Conservation (phyloP, 495 filamentous ascomycete genomes). For the Amniculicola lignicola region DNA sequence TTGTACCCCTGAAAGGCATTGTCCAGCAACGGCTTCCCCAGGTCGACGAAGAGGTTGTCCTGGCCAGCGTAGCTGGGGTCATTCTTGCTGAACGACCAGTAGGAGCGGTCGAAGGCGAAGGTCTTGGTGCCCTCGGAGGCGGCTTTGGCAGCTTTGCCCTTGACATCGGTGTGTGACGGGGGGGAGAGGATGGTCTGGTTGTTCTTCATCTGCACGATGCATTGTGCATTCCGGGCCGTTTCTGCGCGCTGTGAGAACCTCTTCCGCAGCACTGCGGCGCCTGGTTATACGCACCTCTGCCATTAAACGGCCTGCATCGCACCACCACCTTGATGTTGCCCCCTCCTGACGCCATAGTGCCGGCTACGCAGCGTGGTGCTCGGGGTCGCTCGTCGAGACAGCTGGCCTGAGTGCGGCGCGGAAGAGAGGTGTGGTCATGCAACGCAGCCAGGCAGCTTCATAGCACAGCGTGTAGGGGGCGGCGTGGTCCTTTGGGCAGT, state of each 20-base stretch:
- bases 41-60: constrained; percentile 78
- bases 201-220: constrained; percentile 95
- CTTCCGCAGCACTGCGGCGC: not conserved
- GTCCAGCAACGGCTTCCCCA: constrained; percentile 88
- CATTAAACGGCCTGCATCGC: constrained; percentile 86
- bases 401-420: constrained; percentile 25
- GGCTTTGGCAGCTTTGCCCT: constrained; percentile 57
- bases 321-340: constrained; percentile 99
- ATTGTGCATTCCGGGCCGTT: constrained; percentile 87
- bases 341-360: constrained; percentile 73
- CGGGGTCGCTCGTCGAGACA: not conserved
- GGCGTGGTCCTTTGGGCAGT: not conserved
- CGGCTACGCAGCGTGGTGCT: not conserved
- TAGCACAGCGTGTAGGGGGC: constrained; percentile 18
- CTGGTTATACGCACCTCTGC: constrained; percentile 56
- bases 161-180: constrained; percentile 58
- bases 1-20: constrained; percentile 99
- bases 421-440: constrained; percentile 3
- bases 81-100: constrained; percentile 91
- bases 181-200: constrained; percentile 83
- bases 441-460: constrained; percentile 22
- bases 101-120: constrained; percentile 95
- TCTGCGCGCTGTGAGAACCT: constrained; percentile 53
- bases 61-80: constrained; percentile 86
- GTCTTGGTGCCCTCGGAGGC: constrained; percentile 74